Evolutionary conservation across 805 yeast species (phyloP).

Genomic region (Ascoidea rubescens): DNA sequence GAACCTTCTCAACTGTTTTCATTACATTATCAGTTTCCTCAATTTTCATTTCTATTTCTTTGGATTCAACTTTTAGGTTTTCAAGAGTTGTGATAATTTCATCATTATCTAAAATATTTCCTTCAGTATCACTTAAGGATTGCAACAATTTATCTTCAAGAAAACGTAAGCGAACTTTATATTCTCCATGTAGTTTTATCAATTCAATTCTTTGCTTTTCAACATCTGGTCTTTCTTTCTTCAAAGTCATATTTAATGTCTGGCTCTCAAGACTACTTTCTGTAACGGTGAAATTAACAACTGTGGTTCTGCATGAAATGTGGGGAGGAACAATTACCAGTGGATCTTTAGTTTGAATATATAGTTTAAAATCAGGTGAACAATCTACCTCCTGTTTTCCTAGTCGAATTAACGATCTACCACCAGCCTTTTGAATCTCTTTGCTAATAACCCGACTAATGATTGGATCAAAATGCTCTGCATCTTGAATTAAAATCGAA

Average conservation of each 20-base stretch:
- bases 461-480: slow-evolving; percentile 70
- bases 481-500: slow-evolving; percentile 55
- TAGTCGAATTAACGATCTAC: slow-evolving; percentile 44
- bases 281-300: slow-evolving; percentile 65
- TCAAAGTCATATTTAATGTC: slow-evolving; percentile 41
- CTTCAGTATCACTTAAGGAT: slow-evolving; percentile 40
- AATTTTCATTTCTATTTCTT: slow-evolving; percentile 36
- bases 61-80: slow-evolving; percentile 47
- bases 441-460: slow-evolving; percentile 45
- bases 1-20: slow-evolving; percentile 33
- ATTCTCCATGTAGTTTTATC: slow-evolving; percentile 42
- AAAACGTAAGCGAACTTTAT: slow-evolving; percentile 32
- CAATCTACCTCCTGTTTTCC: slow-evolving; percentile 56
- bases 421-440: slow-evolving; percentile 56
- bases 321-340: slow-evolving; percentile 32
- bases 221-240: slow-evolving; percentile 48
- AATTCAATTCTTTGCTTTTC: slow-evolving; percentile 43
- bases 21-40: slow-evolving; percentile 41
- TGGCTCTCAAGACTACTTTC: slow-evolving; percentile 49
- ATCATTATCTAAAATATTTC: slow-evolving; percentile 57
- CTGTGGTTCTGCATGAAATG: slow-evolving; percentile 45
- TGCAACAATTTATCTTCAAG: slow-evolving; percentile 48
- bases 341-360: slow-evolving; percentile 48
- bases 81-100: slow-evolving; percentile 47
- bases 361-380: slow-evolving; percentile 47